Conservation (phyloP, 2,329 filamentous ascomycete species). For the Aspergillus latus region DNA sequence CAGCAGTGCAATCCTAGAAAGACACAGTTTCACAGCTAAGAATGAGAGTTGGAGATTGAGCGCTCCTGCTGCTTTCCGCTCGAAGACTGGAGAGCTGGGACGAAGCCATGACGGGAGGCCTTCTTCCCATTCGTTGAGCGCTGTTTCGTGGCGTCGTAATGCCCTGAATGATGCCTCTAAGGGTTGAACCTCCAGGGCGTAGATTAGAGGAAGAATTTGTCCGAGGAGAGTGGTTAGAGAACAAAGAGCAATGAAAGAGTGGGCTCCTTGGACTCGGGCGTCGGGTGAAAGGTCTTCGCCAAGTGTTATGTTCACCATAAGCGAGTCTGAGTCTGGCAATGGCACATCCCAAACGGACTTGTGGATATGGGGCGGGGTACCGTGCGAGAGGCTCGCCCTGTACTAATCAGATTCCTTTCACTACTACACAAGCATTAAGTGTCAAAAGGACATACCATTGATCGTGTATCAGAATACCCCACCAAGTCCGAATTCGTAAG, state of each 20-base stretch:
- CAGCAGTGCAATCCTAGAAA: constrained; percentile 7
- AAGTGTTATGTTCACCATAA: background rate
- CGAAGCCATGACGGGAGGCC: constrained; percentile 2
- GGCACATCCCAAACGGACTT: constrained; percentile 7
- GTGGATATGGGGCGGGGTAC: constrained; percentile 9
- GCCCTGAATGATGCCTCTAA: constrained; percentile 1
- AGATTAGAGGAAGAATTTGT: constrained; percentile 5
- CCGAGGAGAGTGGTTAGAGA: constrained; percentile 7
- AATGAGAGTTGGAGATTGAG: constrained; percentile 9
- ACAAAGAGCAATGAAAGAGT: constrained; percentile 9
- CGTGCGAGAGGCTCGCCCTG: constrained; percentile 10
- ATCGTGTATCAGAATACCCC: constrained; percentile 9
- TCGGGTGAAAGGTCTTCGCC: background rate
- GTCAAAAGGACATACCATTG: constrained; percentile 4
- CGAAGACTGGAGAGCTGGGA: constrained; percentile 1
- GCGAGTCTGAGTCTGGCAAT: constrained; percentile 3
- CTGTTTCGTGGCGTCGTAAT: constrained; percentile 6
- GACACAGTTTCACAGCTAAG: constrained; percentile 8
- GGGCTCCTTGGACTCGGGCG: constrained; percentile 1
- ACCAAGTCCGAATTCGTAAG: constrained; percentile 9
- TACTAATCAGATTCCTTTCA: background rate
- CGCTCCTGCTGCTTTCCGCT: constrained; percentile 4
- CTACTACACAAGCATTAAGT: background rate
- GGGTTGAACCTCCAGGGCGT: background rate
- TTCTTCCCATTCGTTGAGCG: constrained; percentile 13